A percentile compares a stretch with the other conserved stretches of the same genome.
Conservation (phyloP, 176 grass and related monocot genomes). For the Carex kokanica region DNA sequence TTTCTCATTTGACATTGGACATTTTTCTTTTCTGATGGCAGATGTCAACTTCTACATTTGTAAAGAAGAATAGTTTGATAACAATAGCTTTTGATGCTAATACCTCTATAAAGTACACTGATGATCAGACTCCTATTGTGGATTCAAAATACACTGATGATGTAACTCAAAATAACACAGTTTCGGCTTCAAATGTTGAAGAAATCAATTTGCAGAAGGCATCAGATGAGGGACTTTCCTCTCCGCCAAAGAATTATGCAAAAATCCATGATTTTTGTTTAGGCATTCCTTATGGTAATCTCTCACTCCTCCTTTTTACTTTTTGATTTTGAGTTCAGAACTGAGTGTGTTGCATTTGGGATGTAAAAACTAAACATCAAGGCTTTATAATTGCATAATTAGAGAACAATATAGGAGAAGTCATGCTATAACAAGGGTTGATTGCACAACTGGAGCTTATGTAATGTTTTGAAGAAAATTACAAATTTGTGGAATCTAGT, state of each 20-base stretch:
- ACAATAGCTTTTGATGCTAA: slow-evolving; percentile 37
- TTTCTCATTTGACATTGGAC: slow-evolving; percentile 8
- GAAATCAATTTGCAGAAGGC: neutral
- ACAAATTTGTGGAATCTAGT: neutral
- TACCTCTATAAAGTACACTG: slow-evolving; percentile 33
- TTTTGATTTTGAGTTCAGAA: neutral
- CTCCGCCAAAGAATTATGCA: slow-evolving; percentile 51
- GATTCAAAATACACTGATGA: slow-evolving; percentile 7
- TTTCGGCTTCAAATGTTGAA: slow-evolving; percentile 30
- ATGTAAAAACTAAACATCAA: neutral
- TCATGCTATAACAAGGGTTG: neutral
- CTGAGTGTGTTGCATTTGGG: neutral
- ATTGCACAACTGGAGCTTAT: neutral
- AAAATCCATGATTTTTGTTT: slow-evolving; percentile 97
- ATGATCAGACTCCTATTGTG: slow-evolving; percentile 28
- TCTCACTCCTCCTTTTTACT: slow-evolving; percentile 1
- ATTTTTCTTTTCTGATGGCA: slow-evolving; percentile 30
- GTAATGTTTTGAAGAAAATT: neutral
- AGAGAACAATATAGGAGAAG: slow-evolving; percentile 14
- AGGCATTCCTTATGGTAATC: slow-evolving; percentile 88
- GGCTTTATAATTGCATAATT: neutral
- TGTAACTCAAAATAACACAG: neutral
- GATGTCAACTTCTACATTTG: slow-evolving; percentile 37
- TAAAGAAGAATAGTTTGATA: slow-evolving; percentile 43
- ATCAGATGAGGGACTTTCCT: neutral